Evolutionary conservation across 352 stramenopile genomes (phyloP).

Genomic region (Peronospora destructor): DNA sequence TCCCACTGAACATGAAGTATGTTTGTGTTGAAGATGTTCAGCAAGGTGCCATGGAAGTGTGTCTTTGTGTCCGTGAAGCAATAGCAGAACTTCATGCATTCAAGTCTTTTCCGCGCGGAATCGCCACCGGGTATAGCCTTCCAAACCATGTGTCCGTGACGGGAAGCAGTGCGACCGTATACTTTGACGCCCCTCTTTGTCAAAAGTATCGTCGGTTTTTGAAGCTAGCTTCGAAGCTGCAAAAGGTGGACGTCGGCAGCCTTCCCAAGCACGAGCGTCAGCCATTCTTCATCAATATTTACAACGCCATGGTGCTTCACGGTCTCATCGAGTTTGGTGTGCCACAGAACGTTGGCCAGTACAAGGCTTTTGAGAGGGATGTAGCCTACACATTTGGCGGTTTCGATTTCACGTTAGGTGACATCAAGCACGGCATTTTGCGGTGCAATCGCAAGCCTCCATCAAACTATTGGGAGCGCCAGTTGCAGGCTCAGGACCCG

Average conservation of each 20-base stretch:
- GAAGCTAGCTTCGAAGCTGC: slow-evolving; percentile 53
- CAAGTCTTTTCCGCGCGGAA: slow-evolving; percentile 58
- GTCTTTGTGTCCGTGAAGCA: slow-evolving; percentile 52
- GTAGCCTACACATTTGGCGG: slow-evolving; percentile 73
- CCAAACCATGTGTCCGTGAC: slow-evolving; percentile 25
- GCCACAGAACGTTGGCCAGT: slow-evolving; percentile 78
- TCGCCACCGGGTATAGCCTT: slow-evolving; percentile 59
- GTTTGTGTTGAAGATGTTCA: slow-evolving; percentile 39
- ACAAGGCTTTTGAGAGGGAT: slow-evolving; percentile 79
- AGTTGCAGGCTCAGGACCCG: slow-evolving; percentile 73
- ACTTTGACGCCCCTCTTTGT: slow-evolving; percentile 53
- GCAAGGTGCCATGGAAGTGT: slow-evolving; percentile 63
- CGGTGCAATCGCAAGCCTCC: slow-evolving; percentile 84
- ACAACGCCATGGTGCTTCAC: slow-evolving; percentile 85
- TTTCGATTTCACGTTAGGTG: slow-evolving; percentile 69
- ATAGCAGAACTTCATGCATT: slow-evolving; percentile 62
- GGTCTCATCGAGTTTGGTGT: slow-evolving; percentile 79
- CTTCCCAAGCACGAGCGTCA: slow-evolving; percentile 80
- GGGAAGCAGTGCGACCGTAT: slow-evolving; percentile 18
- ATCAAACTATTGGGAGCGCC: slow-evolving; percentile 82
- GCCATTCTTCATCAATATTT: slow-evolving; percentile 87
- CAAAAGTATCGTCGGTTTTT: slow-evolving; percentile 71
- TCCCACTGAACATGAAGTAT: slow-evolving; percentile 77
- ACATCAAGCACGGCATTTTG: slow-evolving; percentile 85
- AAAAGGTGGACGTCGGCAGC: slow-evolving; percentile 62